Evolutionary conservation across 1,284 basidiomycete species (phyloP).

Genomic region (Peniophora sp.): DNA sequence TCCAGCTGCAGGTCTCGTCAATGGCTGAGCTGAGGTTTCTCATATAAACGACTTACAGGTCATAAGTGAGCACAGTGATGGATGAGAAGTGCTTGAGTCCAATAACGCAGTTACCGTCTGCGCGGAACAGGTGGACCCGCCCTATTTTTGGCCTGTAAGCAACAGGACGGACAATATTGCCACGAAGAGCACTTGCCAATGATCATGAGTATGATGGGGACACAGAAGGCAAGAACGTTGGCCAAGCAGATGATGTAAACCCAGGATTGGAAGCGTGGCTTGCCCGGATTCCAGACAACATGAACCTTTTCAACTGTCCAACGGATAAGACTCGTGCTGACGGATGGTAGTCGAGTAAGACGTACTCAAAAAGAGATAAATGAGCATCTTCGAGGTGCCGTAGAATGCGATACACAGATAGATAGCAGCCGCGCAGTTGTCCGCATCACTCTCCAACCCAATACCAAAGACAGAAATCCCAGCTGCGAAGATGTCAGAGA

Average conservation of each 20-base stretch:
- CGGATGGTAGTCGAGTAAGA: neutral
- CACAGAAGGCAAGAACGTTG: conserved; percentile 23
- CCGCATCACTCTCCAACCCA: conserved; percentile 22
- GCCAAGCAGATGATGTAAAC: conserved; percentile 27
- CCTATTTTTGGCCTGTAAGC: conserved; percentile 18
- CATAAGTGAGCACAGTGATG: conserved; percentile 32
- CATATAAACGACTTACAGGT: conserved; percentile 24
- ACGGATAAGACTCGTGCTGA: neutral
- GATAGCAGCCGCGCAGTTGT: conserved; percentile 28
- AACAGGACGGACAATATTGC: neutral
- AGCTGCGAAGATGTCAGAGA: conserved; percentile 11
- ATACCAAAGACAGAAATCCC: conserved; percentile 29
- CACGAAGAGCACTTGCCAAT: conserved; percentile 15
- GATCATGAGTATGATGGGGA: conserved; percentile 23
- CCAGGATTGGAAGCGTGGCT: conserved; percentile 20
- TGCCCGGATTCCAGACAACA: conserved; percentile 23
- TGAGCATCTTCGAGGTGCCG: conserved; percentile 25
- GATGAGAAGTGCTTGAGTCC: conserved; percentile 32
- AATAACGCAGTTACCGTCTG: conserved; percentile 32
- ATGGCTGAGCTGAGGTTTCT: neutral
- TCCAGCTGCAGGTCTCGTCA: conserved; percentile 18
- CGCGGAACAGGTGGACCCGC: conserved; percentile 21
- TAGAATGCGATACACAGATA: conserved; percentile 30
- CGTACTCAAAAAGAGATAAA: conserved; percentile 30
- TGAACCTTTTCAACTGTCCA: conserved; percentile 26